Percentiles rank a stretch among this genome's conserved stretches.
phyloP scores from a whole-genome alignment of 2,329 filamentous ascomycete genomes.

The Microcyclosporella mali region DNA sequence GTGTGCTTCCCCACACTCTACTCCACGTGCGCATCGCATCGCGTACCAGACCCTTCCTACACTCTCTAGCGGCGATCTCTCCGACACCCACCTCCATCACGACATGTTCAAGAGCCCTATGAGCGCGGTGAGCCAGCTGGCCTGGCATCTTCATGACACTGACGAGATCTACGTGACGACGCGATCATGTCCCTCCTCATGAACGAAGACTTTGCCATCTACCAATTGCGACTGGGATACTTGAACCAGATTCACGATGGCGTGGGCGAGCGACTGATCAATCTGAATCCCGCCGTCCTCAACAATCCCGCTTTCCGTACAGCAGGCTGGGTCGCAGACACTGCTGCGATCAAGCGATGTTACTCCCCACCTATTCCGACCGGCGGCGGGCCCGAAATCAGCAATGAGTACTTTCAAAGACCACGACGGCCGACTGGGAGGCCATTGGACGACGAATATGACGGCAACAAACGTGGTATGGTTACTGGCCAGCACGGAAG shows the following conservation, averaged over 20 bases:
- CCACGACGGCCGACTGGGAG: slow-evolving; percentile 24
- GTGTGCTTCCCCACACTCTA: no score
- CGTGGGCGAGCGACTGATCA: slow-evolving; percentile 77
- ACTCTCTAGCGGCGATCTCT: no score
- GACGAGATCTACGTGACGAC: slow-evolving; percentile 1
- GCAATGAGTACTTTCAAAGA: slow-evolving; percentile 69
- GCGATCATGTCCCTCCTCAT: slow-evolving; percentile 33
- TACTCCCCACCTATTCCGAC: slow-evolving; percentile 83
- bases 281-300: slow-evolving; percentile 69
- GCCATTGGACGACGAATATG: slow-evolving; percentile 47
- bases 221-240: slow-evolving; percentile 75
- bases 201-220: slow-evolving; percentile 59
- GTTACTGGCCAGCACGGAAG: slow-evolving; percentile 59
- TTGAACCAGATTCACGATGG: slow-evolving; percentile 75
- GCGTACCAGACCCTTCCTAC: no score
- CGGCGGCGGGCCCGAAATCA: slow-evolving; percentile 46
- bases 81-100: background rate
- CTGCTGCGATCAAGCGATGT: slow-evolving; percentile 70
- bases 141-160: slow-evolving; percentile 8
- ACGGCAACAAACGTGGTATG: slow-evolving; percentile 68
- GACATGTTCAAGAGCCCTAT: slow-evolving; percentile 5
- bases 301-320: slow-evolving; percentile 77
- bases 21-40: no score
- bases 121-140: slow-evolving; percentile 15
- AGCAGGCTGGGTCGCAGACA: slow-evolving; percentile 70